Evolutionary conservation across 2,329 filamentous ascomycete species (phyloP).

Genomic region (Aspergillus phoenicis): DNA sequence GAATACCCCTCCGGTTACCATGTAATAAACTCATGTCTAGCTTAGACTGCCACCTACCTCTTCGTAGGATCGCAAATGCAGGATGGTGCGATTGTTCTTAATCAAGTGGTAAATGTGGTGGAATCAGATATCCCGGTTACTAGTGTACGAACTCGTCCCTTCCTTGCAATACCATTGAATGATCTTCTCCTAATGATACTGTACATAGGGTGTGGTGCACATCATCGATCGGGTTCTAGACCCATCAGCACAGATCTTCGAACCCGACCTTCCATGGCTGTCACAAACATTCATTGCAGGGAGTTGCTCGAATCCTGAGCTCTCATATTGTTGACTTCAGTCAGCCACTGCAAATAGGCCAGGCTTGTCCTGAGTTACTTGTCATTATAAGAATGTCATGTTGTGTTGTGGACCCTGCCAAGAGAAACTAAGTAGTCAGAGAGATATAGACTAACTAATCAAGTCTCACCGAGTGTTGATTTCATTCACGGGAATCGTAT

Average conservation of each 20-base stretch:
- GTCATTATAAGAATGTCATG: fast-evolving
- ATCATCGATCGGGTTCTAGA: slow-evolving; percentile 9
- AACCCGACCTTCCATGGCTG: slow-evolving; percentile 2
- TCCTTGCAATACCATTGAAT: background rate
- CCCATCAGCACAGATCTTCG: slow-evolving; percentile 1
- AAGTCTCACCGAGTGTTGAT: too few relatives aligned
- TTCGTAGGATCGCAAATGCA: background rate
- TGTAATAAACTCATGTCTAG: background rate
- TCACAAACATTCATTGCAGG: slow-evolving; percentile 7
- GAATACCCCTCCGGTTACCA: too few relatives aligned
- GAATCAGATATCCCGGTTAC: background rate
- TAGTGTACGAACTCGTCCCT: background rate
- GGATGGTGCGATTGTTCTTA: background rate
- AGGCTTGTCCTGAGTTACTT: too few relatives aligned
- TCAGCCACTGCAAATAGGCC: too few relatives aligned
- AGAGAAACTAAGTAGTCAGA: too few relatives aligned
- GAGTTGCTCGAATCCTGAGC: slow-evolving; percentile 6
- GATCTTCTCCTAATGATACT: background rate
- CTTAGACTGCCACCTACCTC: slow-evolving; percentile 8
- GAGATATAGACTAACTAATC: too few relatives aligned
- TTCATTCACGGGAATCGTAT: too few relatives aligned
- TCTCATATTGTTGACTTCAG: slow-evolving; percentile 2
- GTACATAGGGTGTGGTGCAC: background rate
- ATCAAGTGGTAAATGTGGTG: slow-evolving; percentile 7
- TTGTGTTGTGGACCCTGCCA: too few relatives aligned